Evolutionary conservation across 352 stramenopile species (phyloP), one percentile per base, ranked within the genome.

Genomic region (Globisporangium lucens): DNA sequence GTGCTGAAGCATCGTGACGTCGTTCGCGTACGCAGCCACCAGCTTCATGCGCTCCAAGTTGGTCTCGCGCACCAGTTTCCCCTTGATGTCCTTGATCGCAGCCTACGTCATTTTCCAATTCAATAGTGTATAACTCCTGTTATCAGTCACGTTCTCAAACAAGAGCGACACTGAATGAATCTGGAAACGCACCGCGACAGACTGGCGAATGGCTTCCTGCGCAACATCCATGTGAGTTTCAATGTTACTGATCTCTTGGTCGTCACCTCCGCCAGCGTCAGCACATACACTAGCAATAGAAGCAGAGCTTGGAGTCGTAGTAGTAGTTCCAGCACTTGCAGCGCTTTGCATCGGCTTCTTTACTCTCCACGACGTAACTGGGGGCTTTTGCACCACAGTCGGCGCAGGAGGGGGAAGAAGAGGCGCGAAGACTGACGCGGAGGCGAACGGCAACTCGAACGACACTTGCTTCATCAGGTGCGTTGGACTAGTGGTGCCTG

Each of bases 41-140:
- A 79, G 58, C 60, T 89, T 85, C 66, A 76, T 77, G 10, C 77
- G 74, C 65, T 84, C 74, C 46, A 88, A 61, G 41, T 64, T 61
- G 29, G 69, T 65, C 17, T 70, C 72, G 29, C 67, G 75, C 10
- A 63, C 47, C 46, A 69, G 66, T 43, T 70, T 76, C 15, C 66
- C 27, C 41, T 74, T 73, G 8, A 78, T 29, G 12, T 73, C 68
- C 20, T 59, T 53, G 60, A 82, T 67, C 10, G 73, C 73, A 61
- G 61, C 27, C 76, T 83, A 30, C 9, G 4, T 6, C 27, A 56
- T 41, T 27, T 59, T 8, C 20, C 29, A 38, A 29, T 41, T 29
- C 17, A 38, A 38, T 38, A 38, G 8, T 12, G 35, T 38, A 8
- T 38, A 24, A 24, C 24, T 24, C 22, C 7, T 56, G 1, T 56